Evolutionary conservation across 2,329 filamentous ascomycete species (phyloP).

Genomic region (Colletotrichum navitas): DNA sequence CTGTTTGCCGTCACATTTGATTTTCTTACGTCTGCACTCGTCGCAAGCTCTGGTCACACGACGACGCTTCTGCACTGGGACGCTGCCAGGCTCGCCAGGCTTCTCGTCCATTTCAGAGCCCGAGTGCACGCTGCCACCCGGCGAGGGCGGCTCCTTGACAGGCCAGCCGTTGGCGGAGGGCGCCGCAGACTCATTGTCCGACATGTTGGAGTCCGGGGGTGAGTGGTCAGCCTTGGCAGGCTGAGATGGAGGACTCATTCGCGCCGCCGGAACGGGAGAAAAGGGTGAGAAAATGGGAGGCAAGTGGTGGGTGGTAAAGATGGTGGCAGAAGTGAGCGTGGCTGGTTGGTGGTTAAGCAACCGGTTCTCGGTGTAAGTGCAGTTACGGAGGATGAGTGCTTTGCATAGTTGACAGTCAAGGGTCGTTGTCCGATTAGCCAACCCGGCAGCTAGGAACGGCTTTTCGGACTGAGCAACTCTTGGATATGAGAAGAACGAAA

Average conservation of each 20-base stretch:
- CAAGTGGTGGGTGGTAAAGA: conserved; percentile 24
- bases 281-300: conserved; percentile 2
- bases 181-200: conserved; percentile 58
- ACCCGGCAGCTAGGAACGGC: conserved; percentile 41
- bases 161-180: conserved; percentile 53
- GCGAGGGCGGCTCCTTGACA: conserved; percentile 53
- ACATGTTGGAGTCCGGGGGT: conserved; percentile 51
- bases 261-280: conserved; percentile 31
- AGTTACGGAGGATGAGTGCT: conserved; percentile 39
- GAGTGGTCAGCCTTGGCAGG: conserved; percentile 41
- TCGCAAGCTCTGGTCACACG: conserved; percentile 86
- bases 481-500: conserved; percentile 42
- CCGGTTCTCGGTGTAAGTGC: conserved; percentile 42
- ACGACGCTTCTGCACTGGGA: conserved; percentile 80
- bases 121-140: conserved; percentile 59
- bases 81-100: conserved; percentile 51
- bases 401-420: conserved; percentile 41
- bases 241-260: conserved; percentile 39
- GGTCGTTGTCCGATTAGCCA: conserved; percentile 39
- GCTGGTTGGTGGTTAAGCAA: conserved; percentile 23
- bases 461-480: conserved; percentile 40
- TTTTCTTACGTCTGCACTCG: conserved; percentile 87
- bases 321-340: not conserved
- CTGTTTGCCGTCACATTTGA: conserved; percentile 89
- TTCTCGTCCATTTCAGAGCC: conserved; percentile 56